Conservation (phyloP, 2,329 filamentous ascomycete genomes). For the Ilyonectria sp. region DNA sequence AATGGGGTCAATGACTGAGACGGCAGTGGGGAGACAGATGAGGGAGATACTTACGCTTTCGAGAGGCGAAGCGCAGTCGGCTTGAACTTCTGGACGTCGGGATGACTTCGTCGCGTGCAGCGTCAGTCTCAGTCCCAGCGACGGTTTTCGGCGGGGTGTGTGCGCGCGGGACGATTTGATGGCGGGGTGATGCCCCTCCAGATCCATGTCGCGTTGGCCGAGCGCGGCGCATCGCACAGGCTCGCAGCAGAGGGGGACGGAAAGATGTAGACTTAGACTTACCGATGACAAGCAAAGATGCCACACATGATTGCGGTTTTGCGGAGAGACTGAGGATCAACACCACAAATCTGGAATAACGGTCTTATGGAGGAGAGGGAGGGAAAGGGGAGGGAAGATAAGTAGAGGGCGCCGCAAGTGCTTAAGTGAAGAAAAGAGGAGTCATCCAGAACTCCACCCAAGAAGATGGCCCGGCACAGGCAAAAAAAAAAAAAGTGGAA, state of each 20-base stretch:
- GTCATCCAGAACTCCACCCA: constrained; percentile 37
- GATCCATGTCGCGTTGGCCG: constrained; percentile 41
- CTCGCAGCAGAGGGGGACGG: constrained; percentile 18
- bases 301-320: constrained; percentile 84
- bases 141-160: constrained; percentile 51
- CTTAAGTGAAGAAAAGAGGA: constrained; percentile 27
- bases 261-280: constrained; percentile 55
- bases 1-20: constrained; percentile 34
- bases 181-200: constrained; percentile 37
- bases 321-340: constrained; percentile 10
- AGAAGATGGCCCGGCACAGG: constrained; percentile 36
- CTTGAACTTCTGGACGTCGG: constrained; percentile 97
- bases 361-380: constrained; percentile 28
- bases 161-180: constrained; percentile 9
- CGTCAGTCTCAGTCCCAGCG: constrained; percentile 20
- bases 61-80: constrained; percentile 92
- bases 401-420: constrained; percentile 29
- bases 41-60: constrained; percentile 80
- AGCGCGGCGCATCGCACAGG: constrained; percentile 1
- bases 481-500: constrained; percentile 43
- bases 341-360: constrained; percentile 11
- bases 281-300: constrained; percentile 96
- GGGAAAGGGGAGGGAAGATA: constrained; percentile 27
- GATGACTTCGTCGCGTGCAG: constrained; percentile 71
- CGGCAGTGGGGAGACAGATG: no score